Evolutionary conservation across 2,329 filamentous ascomycete genomes (phyloP).

Genomic region (Mycosphaerella arachidis): DNA sequence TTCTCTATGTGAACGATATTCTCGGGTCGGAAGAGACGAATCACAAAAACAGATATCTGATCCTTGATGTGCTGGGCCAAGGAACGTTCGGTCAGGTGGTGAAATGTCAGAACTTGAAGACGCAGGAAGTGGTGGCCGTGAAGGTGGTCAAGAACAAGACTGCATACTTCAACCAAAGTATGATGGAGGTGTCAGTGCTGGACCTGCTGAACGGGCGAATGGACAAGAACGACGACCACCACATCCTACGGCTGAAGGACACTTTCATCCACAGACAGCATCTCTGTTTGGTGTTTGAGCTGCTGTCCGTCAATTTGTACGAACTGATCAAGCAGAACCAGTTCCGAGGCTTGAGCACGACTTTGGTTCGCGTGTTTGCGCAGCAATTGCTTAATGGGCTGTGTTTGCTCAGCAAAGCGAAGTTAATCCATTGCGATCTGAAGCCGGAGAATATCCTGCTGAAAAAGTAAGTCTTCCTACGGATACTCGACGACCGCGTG

Average conservation of each 20-base stretch:
- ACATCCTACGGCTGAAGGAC: slow-evolving; percentile 88
- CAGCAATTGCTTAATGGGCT: slow-evolving; percentile 93
- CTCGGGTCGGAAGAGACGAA: slow-evolving; percentile 95
- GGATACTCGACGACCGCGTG: background rate
- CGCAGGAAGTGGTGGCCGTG: slow-evolving; percentile 95
- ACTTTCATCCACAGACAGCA: slow-evolving; percentile 98
- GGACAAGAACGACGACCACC: slow-evolving; percentile 98
- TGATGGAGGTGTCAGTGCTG: slow-evolving; percentile 99
- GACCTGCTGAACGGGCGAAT: slow-evolving; percentile 97
- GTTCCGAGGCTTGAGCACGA: slow-evolving; percentile 94
- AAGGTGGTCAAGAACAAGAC: slow-evolving; percentile 99
- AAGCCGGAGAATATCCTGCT: slow-evolving; percentile 97
- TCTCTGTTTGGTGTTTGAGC: slow-evolving; percentile 91
- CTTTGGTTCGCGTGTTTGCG: slow-evolving; percentile 92
- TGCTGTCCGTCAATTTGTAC: slow-evolving; percentile 95
- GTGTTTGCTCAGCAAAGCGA: slow-evolving; percentile 88
- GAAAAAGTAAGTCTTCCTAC: slow-evolving; percentile 64
- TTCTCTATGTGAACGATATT: slow-evolving; percentile 98
- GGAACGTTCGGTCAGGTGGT: slow-evolving; percentile 98
- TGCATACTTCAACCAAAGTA: slow-evolving; percentile 99
- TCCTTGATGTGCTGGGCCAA: slow-evolving; percentile 92
- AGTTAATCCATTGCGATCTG: slow-evolving; percentile 94
- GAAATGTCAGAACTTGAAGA: slow-evolving; percentile 97
- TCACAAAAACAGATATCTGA: slow-evolving; percentile 98
- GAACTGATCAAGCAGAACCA: slow-evolving; percentile 99